Evolutionary conservation across 176 grass and related monocot genomes (phyloP).

Genomic region (Hsuehochloa calcarea): DNA sequence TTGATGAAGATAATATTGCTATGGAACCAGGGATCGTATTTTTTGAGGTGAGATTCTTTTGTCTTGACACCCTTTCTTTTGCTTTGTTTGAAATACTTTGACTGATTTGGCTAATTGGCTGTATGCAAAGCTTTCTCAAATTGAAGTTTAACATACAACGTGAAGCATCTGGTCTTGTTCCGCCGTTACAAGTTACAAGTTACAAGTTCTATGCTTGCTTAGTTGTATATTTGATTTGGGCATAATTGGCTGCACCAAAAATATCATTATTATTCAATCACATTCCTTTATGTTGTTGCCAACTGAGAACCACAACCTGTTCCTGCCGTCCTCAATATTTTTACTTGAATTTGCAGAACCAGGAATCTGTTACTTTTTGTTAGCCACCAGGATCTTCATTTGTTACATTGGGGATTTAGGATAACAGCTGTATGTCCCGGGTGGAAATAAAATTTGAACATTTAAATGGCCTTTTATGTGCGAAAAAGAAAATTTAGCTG

Average conservation of each 20-base stretch:
- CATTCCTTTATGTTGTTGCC: background rate
- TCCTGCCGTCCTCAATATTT: background rate
- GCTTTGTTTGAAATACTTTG: background rate
- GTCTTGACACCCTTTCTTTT: background rate
- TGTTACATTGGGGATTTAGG: background rate
- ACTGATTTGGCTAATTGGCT: slow-evolving; percentile 3
- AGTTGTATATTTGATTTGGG: background rate
- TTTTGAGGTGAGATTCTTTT: slow-evolving; percentile 72
- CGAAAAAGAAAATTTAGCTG: background rate
- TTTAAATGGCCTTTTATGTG: background rate
- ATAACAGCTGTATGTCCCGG: background rate
- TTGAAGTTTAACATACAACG: background rate
- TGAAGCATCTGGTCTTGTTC: background rate
- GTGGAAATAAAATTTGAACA: background rate
- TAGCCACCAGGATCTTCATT: slow-evolving; percentile 2
- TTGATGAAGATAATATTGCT: slow-evolving; percentile 75
- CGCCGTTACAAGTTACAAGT: background rate
- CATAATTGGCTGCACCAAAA: background rate
- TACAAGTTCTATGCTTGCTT: background rate
- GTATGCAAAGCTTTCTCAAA: background rate
- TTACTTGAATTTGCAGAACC: background rate
- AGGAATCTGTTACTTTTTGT: background rate
- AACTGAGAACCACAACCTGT: background rate
- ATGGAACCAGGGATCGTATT: slow-evolving; percentile 83
- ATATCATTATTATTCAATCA: background rate